Base-by-base conservation (phyloP, 2,329 filamentous ascomycete species). In the Thielaviopsis musarum region DNA sequence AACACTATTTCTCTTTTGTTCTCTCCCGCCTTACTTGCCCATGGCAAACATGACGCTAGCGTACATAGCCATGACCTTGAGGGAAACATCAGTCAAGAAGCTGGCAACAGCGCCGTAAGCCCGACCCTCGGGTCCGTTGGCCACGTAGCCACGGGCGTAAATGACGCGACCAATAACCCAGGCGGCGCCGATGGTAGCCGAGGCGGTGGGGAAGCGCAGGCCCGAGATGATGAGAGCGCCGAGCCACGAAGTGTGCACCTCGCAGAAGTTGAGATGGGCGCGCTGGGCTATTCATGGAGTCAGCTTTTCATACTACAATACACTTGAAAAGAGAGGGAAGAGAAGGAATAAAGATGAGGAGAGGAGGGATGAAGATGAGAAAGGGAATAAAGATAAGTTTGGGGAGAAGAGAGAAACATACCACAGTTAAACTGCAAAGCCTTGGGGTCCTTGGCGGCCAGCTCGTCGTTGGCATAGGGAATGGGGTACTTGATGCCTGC, bases 381-480 rank as follows among this genome's bases (percentile, higher is more conserved):
- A n/a, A n/a, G n/a, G n/a, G n/a, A n/a, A n/a, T n/a, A n/a, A n/a
- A n/a, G n/a, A n/a, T n/a, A n/a, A n/a, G n/a, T n/a, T n/a, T n/a
- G 24, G 24, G 24, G 24, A 49, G 2, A 49, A n/a, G n/a, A n/a
- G 6, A 17, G 38, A n/a, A 67, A 67, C 72, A 26, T 68, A 76
- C 75, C 78, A 72, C 81, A 84, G 74, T 86, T 86, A 73, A 85
- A 85, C 58, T 69, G 67, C 68, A 60, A 77, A 52, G 76, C 80
- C 55, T 74, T 74, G 54, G 73, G 72, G 66, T 82, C 73, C 70
- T 80, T 78, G 30, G 72, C 73, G 21, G 78, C 78, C 52, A 75
- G 71, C 65, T 82, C 79, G 45, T 74, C 68, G 38, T 70, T 72
- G 54, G 78, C 82, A 65, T 84, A 85, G 52, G 77, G 66, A 57